phyloP scores from a whole-genome alignment of 495 filamentous ascomycete genomes.

The Corynascus novoguineensis region DNA sequence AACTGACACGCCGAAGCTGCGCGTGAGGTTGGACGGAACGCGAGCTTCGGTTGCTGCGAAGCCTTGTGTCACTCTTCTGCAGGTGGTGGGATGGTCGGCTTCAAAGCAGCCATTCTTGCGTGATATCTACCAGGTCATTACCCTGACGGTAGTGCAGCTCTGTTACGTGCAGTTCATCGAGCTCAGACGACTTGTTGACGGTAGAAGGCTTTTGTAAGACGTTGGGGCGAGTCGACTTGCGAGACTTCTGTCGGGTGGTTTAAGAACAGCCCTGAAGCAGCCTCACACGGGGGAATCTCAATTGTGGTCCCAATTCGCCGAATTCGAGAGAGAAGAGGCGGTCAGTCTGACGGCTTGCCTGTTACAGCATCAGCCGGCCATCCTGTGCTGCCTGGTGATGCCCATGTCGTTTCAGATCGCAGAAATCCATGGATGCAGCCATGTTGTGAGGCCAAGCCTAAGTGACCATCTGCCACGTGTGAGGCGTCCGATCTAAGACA shows the following conservation, averaged over 20 bases:
- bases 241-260: neutral
- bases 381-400: neutral
- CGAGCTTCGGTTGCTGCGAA: neutral
- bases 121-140: too few relatives aligned
- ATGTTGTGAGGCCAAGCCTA: constrained; percentile 5
- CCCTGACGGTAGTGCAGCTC: neutral
- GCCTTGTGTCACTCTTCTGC: neutral
- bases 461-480: constrained; percentile 9
- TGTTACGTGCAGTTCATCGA: neutral
- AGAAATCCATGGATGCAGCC: constrained; percentile 7
- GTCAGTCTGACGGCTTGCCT: neutral
- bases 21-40: constrained; percentile 1
- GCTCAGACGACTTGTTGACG: neutral
- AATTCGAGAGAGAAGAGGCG: neutral
- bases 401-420: constrained; percentile 14
- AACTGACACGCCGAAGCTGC: neutral
- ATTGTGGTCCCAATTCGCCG: neutral
- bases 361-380: neutral
- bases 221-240: neutral
- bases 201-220: neutral
- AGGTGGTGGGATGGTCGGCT: neutral
- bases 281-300: neutral
- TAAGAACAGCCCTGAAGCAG: neutral
- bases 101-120: neutral
- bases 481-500: constrained; percentile 6